Conservation (phyloP, 2,329 filamentous ascomycete species). For the Rosellinia necatrix region DNA sequence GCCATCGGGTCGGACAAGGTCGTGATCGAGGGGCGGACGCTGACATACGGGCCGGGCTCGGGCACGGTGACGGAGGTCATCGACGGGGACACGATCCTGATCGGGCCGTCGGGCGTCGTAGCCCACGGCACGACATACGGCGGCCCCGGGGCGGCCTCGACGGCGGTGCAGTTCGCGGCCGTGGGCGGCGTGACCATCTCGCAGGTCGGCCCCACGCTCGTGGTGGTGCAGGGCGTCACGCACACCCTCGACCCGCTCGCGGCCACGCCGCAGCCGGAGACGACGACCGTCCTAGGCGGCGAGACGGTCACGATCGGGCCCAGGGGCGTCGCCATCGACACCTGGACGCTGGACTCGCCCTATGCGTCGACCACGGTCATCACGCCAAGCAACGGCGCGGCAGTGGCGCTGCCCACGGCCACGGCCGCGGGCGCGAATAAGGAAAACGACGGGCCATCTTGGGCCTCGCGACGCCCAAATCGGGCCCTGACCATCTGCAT, state of each 20-base stretch:
- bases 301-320: constrained; percentile 58
- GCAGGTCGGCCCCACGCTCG: constrained; percentile 51
- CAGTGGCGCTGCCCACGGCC: constrained; percentile 27
- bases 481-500: constrained; percentile 39
- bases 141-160: constrained; percentile 43
- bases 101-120: constrained; percentile 52
- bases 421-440: constrained; percentile 17
- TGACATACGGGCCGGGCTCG: constrained; percentile 50
- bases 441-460: constrained; percentile 28
- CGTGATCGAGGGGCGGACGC: constrained; percentile 48
- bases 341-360: constrained; percentile 51
- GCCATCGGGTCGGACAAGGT: constrained; percentile 48
- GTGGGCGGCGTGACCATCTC: constrained; percentile 59
- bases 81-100: constrained; percentile 55
- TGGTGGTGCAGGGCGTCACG: constrained; percentile 55
- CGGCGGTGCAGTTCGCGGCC: constrained; percentile 50
- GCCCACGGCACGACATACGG: constrained; percentile 50
- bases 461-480: constrained; percentile 25
- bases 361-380: constrained; percentile 52
- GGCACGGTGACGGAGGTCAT: constrained; percentile 46
- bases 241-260: constrained; percentile 52
- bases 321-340: constrained; percentile 52
- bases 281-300: constrained; percentile 53
- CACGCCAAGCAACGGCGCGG: constrained; percentile 33
- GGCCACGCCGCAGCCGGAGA: constrained; percentile 46